These are phyloP conservation scores for Aspergillus sp. DNA, from an alignment of 2,329 filamentous ascomycete species.

Conservation along the genomic window DNA sequence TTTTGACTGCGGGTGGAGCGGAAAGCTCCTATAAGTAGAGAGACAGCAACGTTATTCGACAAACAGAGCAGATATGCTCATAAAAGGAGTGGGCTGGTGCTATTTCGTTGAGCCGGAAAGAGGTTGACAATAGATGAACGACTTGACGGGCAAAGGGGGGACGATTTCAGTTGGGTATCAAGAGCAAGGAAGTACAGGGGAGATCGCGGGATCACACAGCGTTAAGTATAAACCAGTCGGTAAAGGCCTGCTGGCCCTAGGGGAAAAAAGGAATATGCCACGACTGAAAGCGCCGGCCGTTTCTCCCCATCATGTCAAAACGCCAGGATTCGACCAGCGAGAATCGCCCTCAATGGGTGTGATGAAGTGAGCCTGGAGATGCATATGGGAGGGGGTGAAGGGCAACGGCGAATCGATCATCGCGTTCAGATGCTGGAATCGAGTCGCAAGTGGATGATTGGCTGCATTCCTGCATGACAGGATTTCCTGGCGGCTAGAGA, in stretches of 20 bases:
- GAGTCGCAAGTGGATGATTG: conserved; percentile 6
- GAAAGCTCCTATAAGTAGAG: conserved; percentile 1
- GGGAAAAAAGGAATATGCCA: conserved; percentile 14
- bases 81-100: neutral
- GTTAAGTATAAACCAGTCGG: conserved; percentile 17
- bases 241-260: neutral
- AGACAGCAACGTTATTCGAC: neutral
- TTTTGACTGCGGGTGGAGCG: conserved; percentile 3
- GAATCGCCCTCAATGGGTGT: conserved; percentile 14
- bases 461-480: conserved; percentile 15
- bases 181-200: neutral
- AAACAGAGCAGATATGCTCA: neutral
- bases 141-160: neutral
- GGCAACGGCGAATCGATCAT: conserved; percentile 12
- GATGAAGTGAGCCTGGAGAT: conserved; percentile 18
- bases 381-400: conserved; percentile 15
- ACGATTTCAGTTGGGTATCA: conserved; percentile 1
- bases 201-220: conserved; percentile 6
- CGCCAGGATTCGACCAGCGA: conserved; percentile 5
- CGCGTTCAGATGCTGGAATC: neutral
- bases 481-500: conserved; percentile 18
- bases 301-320: conserved; percentile 1
- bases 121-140: neutral
- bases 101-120: neutral
- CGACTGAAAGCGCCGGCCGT: conserved; percentile 10